These are phyloP conservation scores for Kondoa subrosea DNA, from an alignment of 768 basidiomycete species.

Conservation along the genomic window DNA sequence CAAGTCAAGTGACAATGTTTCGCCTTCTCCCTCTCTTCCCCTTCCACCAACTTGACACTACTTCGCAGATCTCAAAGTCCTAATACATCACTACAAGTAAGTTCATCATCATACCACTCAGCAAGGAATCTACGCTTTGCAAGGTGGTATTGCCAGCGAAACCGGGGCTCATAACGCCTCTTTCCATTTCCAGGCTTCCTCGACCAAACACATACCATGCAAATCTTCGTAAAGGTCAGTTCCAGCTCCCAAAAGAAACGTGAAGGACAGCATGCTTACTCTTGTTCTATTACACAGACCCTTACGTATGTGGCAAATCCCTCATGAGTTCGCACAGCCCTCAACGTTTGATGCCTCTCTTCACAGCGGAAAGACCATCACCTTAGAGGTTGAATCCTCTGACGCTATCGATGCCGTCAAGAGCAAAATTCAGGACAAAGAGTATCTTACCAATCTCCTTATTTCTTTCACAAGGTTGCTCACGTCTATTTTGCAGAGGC, in stretches of 20 bases:
- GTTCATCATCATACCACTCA: background rate
- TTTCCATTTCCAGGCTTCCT: background rate
- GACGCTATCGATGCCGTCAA: slow-evolving; percentile 91
- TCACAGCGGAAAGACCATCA: slow-evolving; percentile 69
- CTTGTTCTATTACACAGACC: background rate
- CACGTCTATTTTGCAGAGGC: background rate
- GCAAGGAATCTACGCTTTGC: background rate
- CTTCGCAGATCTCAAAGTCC: background rate
- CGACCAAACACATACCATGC: background rate
- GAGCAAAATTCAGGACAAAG: slow-evolving; percentile 88
- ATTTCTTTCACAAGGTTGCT: background rate
- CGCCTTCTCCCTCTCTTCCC: background rate
- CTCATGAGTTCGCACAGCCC: slow-evolving; percentile 53
- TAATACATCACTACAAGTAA: background rate
- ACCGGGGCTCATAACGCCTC: background rate
- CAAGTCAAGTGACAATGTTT: no score
- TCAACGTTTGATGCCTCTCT: slow-evolving; percentile 33
- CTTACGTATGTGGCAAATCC: slow-evolving; percentile 70
- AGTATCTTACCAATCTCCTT: slow-evolving; percentile 40
- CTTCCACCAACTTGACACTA: background rate
- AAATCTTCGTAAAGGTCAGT: slow-evolving; percentile 10
- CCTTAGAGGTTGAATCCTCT: slow-evolving; percentile 77
- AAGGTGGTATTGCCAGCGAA: background rate
- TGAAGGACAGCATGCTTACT: background rate
- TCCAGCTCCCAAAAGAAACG: slow-evolving; percentile 37